Evolutionary conservation across 306 rosid species (phyloP).

Genomic region (Vigna hirtella): DNA sequence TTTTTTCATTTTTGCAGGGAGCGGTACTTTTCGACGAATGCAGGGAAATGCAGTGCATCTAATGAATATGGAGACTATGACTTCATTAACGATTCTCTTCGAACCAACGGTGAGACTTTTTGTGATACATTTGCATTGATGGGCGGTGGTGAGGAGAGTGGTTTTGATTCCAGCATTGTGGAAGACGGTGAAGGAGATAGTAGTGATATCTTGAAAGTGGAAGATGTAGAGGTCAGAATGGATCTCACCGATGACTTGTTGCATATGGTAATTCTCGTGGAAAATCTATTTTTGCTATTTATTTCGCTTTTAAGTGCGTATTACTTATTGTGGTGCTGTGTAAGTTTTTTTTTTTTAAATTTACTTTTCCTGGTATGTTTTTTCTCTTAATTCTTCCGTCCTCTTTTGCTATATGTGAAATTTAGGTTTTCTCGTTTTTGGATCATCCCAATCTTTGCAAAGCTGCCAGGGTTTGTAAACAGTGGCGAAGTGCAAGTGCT

Average conservation of each 20-base stretch:
- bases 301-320: conserved; percentile 24
- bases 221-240: conserved; percentile 83
- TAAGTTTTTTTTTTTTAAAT: not conserved
- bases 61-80: conserved; percentile 57
- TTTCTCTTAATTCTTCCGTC: not conserved
- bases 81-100: conserved; percentile 51
- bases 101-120: conserved; percentile 48
- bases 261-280: conserved; percentile 76
- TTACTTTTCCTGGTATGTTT: not conserved
- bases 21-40: conserved; percentile 55
- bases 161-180: conserved; percentile 50
- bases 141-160: conserved; percentile 50
- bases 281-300: conserved; percentile 2
- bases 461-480: conserved; percentile 94
- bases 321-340: conserved; percentile 13
- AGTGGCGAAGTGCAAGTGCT: conserved; percentile 95
- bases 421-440: conserved; percentile 95
- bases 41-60: conserved; percentile 59
- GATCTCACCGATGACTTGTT: conserved; percentile 95
- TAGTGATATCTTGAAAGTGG: conserved; percentile 52
- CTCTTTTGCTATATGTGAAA: conserved; percentile 17
- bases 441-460: conserved; percentile 88
- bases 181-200: conserved; percentile 62
- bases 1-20: conserved; percentile 63
- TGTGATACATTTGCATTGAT: conserved; percentile 55